A percentile compares a stretch with the other conserved stretches of the same genome.
Conservation (phyloP, 345 rosid species). For the Punica granatum region DNA sequence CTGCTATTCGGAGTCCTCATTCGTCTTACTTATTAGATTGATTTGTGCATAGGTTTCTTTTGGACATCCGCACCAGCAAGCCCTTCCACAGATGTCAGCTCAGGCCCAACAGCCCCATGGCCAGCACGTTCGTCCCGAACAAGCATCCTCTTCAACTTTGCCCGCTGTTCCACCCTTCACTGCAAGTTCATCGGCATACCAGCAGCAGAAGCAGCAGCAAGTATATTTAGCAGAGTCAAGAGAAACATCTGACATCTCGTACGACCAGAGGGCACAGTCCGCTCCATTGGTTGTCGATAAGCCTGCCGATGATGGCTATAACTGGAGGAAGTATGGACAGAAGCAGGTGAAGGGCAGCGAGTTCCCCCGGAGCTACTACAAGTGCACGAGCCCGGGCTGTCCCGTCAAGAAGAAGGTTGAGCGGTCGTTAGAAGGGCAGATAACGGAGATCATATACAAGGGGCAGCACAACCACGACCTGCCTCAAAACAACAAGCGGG, state of each 20-base stretch:
- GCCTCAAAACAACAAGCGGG: constrained; percentile 48
- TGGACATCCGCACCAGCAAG: constrained; percentile 73
- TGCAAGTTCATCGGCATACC: constrained; percentile 11
- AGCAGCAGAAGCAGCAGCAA: constrained; percentile 25
- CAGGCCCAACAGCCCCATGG: neutral
- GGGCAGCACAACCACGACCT: constrained; percentile 69
- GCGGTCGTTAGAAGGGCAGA: too few relatives aligned
- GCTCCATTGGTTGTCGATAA: constrained; percentile 35
- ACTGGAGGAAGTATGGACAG: constrained; percentile 90
- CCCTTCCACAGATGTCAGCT: constrained; percentile 28
- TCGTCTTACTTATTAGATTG: neutral
- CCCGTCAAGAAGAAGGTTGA: constrained; percentile 48
- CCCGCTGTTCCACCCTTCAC: neutral
- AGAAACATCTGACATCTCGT: constrained; percentile 18
- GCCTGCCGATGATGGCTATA: constrained; percentile 63
- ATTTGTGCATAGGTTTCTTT: constrained; percentile 37
- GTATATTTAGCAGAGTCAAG: constrained; percentile 18
- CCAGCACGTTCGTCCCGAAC: constrained; percentile 24
- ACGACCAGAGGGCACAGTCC: constrained; percentile 39
- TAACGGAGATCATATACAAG: constrained; percentile 6
- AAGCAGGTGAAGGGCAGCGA: constrained; percentile 84
- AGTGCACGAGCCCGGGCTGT: constrained; percentile 59
- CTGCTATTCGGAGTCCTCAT: too few relatives aligned
- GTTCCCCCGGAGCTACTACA: constrained; percentile 75
- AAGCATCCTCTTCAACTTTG: neutral